Evolutionary conservation across 805 yeast species (phyloP).

Genomic region (Candida ovalis): DNA sequence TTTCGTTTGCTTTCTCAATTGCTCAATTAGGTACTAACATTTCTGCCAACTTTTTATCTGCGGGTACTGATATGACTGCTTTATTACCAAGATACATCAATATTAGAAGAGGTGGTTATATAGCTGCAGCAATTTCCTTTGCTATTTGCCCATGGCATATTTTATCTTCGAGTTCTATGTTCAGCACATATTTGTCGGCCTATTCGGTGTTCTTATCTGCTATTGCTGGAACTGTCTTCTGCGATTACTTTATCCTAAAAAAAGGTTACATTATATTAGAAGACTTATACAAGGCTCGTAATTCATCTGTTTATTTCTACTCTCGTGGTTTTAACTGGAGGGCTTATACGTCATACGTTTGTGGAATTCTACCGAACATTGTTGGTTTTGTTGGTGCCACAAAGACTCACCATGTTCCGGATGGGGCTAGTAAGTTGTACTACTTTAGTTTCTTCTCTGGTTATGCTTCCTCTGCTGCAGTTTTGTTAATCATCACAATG

Average conservation of each 20-base stretch:
- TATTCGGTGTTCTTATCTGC: slow-evolving; percentile 80
- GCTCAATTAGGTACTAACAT: slow-evolving; percentile 80
- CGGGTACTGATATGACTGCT: slow-evolving; percentile 72
- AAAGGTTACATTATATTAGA: slow-evolving; percentile 63
- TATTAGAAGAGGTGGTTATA: slow-evolving; percentile 76
- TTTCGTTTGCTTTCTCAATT: slow-evolving; percentile 64
- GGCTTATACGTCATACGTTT: slow-evolving; percentile 73
- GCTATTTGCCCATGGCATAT: slow-evolving; percentile 84
- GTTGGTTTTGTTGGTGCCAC: slow-evolving; percentile 86
- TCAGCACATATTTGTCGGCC: slow-evolving; percentile 77
- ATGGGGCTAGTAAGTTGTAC: slow-evolving; percentile 73
- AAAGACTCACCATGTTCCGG: slow-evolving; percentile 64
- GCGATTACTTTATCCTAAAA: slow-evolving; percentile 69
- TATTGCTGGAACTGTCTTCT: slow-evolving; percentile 71
- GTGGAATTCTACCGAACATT: slow-evolving; percentile 79
- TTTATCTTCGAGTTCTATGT: slow-evolving; percentile 62
- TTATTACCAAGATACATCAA: slow-evolving; percentile 58
- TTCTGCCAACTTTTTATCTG: slow-evolving; percentile 66
- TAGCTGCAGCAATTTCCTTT: slow-evolving; percentile 69
- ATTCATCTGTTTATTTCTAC: slow-evolving; percentile 52
- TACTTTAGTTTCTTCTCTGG: slow-evolving; percentile 76
- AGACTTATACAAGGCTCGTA: slow-evolving; percentile 56
- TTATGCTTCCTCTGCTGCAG: slow-evolving; percentile 51
- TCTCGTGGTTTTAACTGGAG: slow-evolving; percentile 77
- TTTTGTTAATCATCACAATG: slow-evolving; percentile 51